These are phyloP conservation scores for Cordyceps cicadae DNA, from an alignment of 2,329 filamentous ascomycete species.

Conservation along the genomic window DNA sequence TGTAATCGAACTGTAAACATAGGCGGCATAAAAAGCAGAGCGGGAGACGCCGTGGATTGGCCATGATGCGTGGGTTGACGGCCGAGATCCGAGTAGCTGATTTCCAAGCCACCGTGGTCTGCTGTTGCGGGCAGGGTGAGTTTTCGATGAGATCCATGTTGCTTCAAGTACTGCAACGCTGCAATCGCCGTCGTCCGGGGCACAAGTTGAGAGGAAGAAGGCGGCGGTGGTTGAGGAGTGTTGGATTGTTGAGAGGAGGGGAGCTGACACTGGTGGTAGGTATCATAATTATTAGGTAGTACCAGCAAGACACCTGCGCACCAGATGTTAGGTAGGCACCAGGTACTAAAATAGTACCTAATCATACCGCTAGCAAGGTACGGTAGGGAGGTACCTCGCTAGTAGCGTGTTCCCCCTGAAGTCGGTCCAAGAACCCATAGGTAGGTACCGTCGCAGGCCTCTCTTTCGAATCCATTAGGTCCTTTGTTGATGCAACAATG, in stretches of 20 bases:
- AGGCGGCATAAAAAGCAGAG: constrained; percentile 22
- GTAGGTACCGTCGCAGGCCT: too few relatives aligned
- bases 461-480: too few relatives aligned
- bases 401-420: too few relatives aligned
- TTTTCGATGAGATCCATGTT: constrained; percentile 17
- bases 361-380: too few relatives aligned
- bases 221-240: background rate
- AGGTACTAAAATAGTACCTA: too few relatives aligned
- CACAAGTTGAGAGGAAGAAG: background rate
- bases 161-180: background rate
- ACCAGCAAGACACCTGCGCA: too few relatives aligned
- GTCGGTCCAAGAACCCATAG: too few relatives aligned
- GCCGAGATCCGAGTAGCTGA: constrained; percentile 24
- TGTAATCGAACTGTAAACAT: constrained; percentile 21
- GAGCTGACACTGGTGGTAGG: background rate
- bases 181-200: background rate
- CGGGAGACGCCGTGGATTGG: constrained; percentile 14
- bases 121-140: constrained; percentile 18
- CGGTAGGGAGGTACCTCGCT: too few relatives aligned
- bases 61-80: background rate
- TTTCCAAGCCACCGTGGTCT: constrained; percentile 15
- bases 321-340: too few relatives aligned
- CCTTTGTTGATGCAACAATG: too few relatives aligned
- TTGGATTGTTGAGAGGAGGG: background rate
- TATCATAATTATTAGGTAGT: too few relatives aligned